Evolutionary conservation across 768 basidiomycete genomes (phyloP).

Genomic region (Psilocybe azurescens): DNA sequence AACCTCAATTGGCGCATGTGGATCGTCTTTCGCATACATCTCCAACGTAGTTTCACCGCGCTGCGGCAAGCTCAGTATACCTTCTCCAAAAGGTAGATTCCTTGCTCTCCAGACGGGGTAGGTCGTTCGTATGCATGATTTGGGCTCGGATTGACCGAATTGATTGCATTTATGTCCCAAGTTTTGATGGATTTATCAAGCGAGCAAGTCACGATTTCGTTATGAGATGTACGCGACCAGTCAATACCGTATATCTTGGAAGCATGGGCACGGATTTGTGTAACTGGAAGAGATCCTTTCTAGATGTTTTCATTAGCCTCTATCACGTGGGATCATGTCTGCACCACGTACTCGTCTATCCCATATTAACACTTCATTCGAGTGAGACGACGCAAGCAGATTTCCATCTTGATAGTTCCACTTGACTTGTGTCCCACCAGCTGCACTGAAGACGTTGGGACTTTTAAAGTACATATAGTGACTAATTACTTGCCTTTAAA

Average conservation of each 20-base stretch:
- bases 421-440: slow-evolving; percentile 93
- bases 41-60: slow-evolving; percentile 83
- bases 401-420: slow-evolving; percentile 92
- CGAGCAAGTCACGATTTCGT: slow-evolving; percentile 92
- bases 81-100: slow-evolving; percentile 89
- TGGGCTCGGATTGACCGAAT: slow-evolving; percentile 39
- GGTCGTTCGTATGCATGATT: slow-evolving; percentile 64
- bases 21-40: slow-evolving; percentile 66
- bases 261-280: slow-evolving; percentile 79
- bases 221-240: slow-evolving; percentile 80
- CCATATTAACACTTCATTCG: slow-evolving; percentile 90
- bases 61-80: slow-evolving; percentile 88
- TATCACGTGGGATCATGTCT: not conserved
- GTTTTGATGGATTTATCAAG: slow-evolving; percentile 93
- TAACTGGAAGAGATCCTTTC: slow-evolving; percentile 89
- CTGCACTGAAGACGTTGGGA: slow-evolving; percentile 37
- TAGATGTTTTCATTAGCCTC: slow-evolving; percentile 32
- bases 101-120: slow-evolving; percentile 97
- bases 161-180: slow-evolving; percentile 62
- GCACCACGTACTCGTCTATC: slow-evolving; percentile 76
- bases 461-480: not conserved
- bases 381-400: slow-evolving; percentile 88
- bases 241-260: slow-evolving; percentile 98
- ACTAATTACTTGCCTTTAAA: slow-evolving; percentile 41
- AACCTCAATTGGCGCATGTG: slow-evolving; percentile 60